These are phyloP conservation scores for Vitis rotundifolia DNA, from an alignment of 164 flowering plant genomes.

Conservation along the genomic window DNA sequence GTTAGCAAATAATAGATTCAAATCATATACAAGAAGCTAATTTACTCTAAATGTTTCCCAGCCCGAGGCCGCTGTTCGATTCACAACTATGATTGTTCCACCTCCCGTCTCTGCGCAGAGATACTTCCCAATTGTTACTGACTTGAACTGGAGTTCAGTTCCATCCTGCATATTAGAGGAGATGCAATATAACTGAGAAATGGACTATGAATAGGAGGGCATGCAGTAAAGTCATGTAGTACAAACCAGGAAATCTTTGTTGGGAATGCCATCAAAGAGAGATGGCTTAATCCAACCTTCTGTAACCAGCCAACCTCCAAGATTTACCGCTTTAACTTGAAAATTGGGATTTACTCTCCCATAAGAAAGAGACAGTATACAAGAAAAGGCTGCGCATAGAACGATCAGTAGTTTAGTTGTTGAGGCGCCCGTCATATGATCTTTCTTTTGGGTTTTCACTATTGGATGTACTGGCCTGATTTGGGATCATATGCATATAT, in stretches of 20 bases:
- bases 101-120: slow-evolving; percentile 63
- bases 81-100: slow-evolving; percentile 49
- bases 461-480: not conserved
- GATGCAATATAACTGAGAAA: not conserved
- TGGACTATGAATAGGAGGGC: no score
- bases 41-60: slow-evolving; percentile 64
- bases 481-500: not conserved
- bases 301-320: slow-evolving; percentile 52
- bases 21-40: not conserved
- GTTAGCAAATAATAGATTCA: not conserved
- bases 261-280: slow-evolving; percentile 47
- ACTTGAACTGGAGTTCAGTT: slow-evolving; percentile 49
- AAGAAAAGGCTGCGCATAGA: not conserved
- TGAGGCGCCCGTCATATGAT: slow-evolving; percentile 7
- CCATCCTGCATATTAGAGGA: slow-evolving; percentile 49
- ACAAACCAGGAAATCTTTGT: slow-evolving; percentile 44
- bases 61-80: slow-evolving; percentile 37
- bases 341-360: slow-evolving; percentile 16
- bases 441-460: not conserved
- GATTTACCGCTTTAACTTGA: slow-evolving; percentile 40
- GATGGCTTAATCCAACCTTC: slow-evolving; percentile 53
- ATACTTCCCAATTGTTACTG: slow-evolving; percentile 51
- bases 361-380: not conserved
- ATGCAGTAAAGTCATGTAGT: no score
- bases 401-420: not conserved